Base-by-base conservation (phyloP, 805 yeast genomes). In the Diddensiella caesifluorescens region DNA sequence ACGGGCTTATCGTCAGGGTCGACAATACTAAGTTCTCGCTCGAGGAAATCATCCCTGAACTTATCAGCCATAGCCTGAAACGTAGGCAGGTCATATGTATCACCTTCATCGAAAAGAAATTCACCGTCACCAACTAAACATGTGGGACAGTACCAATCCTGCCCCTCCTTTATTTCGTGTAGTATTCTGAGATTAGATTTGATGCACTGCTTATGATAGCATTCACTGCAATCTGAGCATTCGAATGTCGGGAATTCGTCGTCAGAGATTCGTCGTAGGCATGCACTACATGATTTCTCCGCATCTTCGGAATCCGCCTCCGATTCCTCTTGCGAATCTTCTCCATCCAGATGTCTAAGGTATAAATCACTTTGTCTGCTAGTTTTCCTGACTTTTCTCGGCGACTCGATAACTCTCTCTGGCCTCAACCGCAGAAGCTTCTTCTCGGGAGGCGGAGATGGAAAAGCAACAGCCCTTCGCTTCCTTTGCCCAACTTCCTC, bases 81-180 rank as follows among this genome's bases (percentile, higher is more conserved):
- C 43, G 81, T 79, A 0, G 65, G 60, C 12, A 85, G 62, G 0
- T 80, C 67, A 55, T 81, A 80, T 32, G 67, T 64, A 15, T 67
- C 57, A 1, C 79, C 73, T 49, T 83, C 92, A 49, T 83, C 89
- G 59, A 90, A 89, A 0, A 95, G 95, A 55, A 86, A 89, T 49
- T 79, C 88, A 1, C 92, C 90, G 30, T 85, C 81, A 0, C 95
- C 95, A 10, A 83, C 69, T n/a, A 89, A 65, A 61, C 97, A 89
- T 43, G 73, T 74, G 38, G 81, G 82, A 60, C 97, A 89, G 55
- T 72, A 80, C 95, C 95, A 89, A 13, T 69, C 73, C 7, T 74
- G 75, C 20, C 36, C 49, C 12, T 27, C 19, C 20, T 67, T 56
- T 0, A 80, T 63, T 2, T 54, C 53, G 0, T 61, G 55, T 19